Percentiles rank a stretch among this genome's conserved stretches.
phyloP scores from a whole-genome alignment of 352 stramenopile species.

The Phytopythium oedochilum region DNA sequence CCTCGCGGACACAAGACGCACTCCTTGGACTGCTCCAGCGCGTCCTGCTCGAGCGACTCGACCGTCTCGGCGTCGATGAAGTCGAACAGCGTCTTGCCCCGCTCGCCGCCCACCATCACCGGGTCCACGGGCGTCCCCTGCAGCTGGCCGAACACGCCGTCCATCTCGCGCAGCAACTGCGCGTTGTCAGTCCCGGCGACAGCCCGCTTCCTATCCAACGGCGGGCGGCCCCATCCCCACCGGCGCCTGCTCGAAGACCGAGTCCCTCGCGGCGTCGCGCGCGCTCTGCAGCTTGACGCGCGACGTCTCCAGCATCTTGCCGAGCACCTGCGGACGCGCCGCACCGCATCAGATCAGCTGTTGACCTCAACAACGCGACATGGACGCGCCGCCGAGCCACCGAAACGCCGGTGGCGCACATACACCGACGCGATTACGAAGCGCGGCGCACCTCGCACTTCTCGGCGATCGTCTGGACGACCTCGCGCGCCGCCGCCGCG shows the following conservation, averaged over 20 bases:
- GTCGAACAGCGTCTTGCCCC: conserved; percentile 76
- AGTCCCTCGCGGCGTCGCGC: conserved; percentile 34
- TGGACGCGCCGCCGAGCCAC: no score
- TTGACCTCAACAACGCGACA: neutral
- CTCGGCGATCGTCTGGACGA: conserved; percentile 61
- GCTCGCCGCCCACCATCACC: conserved; percentile 44
- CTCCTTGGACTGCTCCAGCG: conserved; percentile 66
- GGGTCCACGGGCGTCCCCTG: conserved; percentile 44
- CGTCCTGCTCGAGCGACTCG: conserved; percentile 70
- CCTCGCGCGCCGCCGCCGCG: conserved; percentile 43
- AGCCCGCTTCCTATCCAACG: neutral
- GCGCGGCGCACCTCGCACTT: conserved; percentile 50
- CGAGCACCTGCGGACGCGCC: conserved; percentile 33
- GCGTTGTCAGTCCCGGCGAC: neutral
- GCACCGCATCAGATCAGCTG: neutral
- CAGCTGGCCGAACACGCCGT: conserved; percentile 68
- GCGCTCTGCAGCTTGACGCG: conserved; percentile 53
- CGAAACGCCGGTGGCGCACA: neutral
- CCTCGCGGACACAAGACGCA: no score
- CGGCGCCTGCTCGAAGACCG: conserved; percentile 54
- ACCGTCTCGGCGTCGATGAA: conserved; percentile 83
- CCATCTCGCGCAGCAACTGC: conserved; percentile 71
- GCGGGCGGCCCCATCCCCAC: conserved; percentile 15
- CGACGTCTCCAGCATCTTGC: conserved; percentile 59
- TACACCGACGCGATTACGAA: neutral